Conservation (phyloP, 2,329 filamentous ascomycete genomes). For the Dactylellina haptotyla region DNA sequence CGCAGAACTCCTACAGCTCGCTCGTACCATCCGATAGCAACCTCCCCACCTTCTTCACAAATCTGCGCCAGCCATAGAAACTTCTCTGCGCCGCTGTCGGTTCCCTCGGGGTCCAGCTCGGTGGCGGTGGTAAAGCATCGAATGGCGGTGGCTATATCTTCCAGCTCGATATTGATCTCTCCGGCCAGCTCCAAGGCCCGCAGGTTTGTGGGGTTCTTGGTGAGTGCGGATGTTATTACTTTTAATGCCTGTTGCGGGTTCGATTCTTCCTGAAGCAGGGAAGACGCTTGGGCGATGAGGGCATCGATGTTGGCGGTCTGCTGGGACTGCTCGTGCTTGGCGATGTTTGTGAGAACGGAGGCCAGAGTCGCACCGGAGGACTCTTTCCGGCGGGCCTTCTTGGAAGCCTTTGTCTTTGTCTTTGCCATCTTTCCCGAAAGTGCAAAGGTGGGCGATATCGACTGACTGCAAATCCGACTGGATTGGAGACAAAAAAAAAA, state of each 20-base stretch:
- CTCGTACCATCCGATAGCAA: slow-evolving; percentile 75
- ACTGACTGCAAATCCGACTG: neutral
- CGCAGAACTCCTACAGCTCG: slow-evolving; percentile 78
- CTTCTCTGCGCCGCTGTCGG: slow-evolving; percentile 82
- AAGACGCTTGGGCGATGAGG: slow-evolving; percentile 25
- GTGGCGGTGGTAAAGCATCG: slow-evolving; percentile 78
- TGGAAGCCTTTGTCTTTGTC: slow-evolving; percentile 51
- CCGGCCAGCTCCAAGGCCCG: slow-evolving; percentile 79
- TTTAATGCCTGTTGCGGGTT: slow-evolving; percentile 53
- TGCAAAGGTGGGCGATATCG: neutral
- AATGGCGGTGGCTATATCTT: slow-evolving; percentile 80
- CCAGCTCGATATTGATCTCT: slow-evolving; percentile 82
- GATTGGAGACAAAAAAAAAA: slow-evolving; percentile 6
- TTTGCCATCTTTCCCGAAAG: slow-evolving; percentile 38
- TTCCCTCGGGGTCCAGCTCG: slow-evolving; percentile 78
- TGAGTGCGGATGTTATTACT: slow-evolving; percentile 51
- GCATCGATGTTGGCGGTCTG: slow-evolving; percentile 29
- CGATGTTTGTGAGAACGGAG: slow-evolving; percentile 52
- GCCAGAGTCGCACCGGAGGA: slow-evolving; percentile 23
- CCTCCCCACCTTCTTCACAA: slow-evolving; percentile 74
- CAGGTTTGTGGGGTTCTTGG: slow-evolving; percentile 60
- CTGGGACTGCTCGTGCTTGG: slow-evolving; percentile 33
- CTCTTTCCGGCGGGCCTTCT: slow-evolving; percentile 52
- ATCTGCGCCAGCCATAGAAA: slow-evolving; percentile 95
- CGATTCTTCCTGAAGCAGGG: slow-evolving; percentile 43